phyloP scores from a whole-genome alignment of 169 alveolate genomes.

The Prorocentrum cordatum region DNA sequence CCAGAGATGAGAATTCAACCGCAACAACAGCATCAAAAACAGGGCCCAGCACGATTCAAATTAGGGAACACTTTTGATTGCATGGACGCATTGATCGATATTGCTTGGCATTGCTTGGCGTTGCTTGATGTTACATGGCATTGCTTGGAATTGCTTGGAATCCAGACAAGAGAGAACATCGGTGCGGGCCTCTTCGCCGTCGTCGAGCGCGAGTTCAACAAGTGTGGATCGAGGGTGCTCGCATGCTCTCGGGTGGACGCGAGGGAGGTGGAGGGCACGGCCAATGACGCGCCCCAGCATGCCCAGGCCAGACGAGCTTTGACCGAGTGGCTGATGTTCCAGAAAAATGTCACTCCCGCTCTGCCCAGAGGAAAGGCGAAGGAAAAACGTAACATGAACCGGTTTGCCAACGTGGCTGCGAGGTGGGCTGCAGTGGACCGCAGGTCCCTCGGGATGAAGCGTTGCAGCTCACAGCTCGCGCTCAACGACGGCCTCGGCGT shows the following conservation, averaged over 20 bases:
- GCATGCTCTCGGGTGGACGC: not conserved
- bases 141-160: no score
- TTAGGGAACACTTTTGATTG: no score
- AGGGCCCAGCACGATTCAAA: no score
- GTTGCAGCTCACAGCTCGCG: no score
- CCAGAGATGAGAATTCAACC: no score
- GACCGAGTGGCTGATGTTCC: conserved; percentile 1
- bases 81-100: no score
- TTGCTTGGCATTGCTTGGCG: no score
- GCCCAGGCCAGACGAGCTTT: not conserved
- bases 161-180: no score
- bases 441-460: not conserved
- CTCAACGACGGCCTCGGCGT: not conserved
- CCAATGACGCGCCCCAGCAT: no score
- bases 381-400: not conserved
- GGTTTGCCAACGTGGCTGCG: not conserved
- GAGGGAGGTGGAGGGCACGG: not conserved
- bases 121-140: no score
- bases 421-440: not conserved
- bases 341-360: not conserved
- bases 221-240: not conserved
- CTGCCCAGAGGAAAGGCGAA: not conserved
- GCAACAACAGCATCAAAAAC: no score
- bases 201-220: not conserved
- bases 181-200: not conserved